Conservation (phyloP, 805 yeast species). For the Candida coquimbonensis region DNA sequence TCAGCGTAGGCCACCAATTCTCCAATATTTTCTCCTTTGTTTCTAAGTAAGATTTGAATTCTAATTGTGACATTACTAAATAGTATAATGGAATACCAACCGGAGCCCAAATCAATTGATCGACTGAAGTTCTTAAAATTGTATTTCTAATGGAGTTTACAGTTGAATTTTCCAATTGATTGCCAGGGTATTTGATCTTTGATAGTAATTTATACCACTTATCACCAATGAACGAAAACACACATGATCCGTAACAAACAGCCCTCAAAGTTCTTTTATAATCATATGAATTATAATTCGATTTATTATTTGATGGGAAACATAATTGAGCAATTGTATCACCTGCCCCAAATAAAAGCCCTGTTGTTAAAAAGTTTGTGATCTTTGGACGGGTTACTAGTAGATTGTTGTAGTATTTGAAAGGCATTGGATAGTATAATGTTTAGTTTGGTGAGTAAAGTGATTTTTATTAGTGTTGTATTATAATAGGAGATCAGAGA, state of each 20-base stretch:
- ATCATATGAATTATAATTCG: slow-evolving; percentile 35
- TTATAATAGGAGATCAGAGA: too few relatives aligned
- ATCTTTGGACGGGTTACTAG: slow-evolving; percentile 34
- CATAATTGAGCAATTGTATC: slow-evolving; percentile 62
- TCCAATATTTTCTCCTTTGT: slow-evolving; percentile 37
- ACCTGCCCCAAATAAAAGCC: slow-evolving; percentile 65
- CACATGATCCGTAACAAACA: slow-evolving; percentile 57
- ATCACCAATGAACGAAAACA: slow-evolving; percentile 72
- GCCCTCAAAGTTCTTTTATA: slow-evolving; percentile 54
- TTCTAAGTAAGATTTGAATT: slow-evolving; percentile 37
- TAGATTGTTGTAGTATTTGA: not conserved
- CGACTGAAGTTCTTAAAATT: slow-evolving; percentile 49
- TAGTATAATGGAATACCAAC: slow-evolving; percentile 68
- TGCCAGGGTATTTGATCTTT: slow-evolving; percentile 32
- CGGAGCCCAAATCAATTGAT: slow-evolving; percentile 77
- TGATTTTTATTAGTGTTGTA: too few relatives aligned
- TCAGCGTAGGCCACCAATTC: slow-evolving; percentile 61
- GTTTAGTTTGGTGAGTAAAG: too few relatives aligned
- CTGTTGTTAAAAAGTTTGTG: slow-evolving; percentile 50
- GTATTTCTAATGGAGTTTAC: slow-evolving; percentile 28
- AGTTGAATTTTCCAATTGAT: slow-evolving; percentile 10
- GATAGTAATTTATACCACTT: slow-evolving; percentile 58
- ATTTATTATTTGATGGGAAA: slow-evolving; percentile 9
- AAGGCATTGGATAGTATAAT: too few relatives aligned
- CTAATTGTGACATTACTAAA: slow-evolving; percentile 59